Base-by-base conservation (phyloP, 2,329 filamentous ascomycete species). In the Geosmithia flava region DNA sequence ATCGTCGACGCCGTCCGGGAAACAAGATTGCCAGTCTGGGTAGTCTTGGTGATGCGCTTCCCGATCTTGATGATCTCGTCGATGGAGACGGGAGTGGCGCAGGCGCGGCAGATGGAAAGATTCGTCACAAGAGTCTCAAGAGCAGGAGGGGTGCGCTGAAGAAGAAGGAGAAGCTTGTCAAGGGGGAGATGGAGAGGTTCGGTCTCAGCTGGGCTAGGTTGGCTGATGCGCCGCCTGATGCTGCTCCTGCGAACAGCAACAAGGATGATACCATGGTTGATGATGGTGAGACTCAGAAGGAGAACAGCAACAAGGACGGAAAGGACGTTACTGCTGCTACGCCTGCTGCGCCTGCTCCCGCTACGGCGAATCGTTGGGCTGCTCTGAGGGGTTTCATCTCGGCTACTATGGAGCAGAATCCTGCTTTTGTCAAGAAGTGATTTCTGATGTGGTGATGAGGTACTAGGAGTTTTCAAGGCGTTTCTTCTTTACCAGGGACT, bases 331-430 rank as follows among this genome's bases (percentile, higher is more conserved):
- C 16, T 19, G 15, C 40, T 20, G 7, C n/a, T 11, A n/a, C 40
- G 3, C 15, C 40, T 42, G 42, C 55, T 5, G 56, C 63, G 7
- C 62, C 67, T 11, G 27, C 44, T 3, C 33, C 33, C 11, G 33
- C 33, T 2, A 79, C 74, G 16, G 68, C 76, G 10, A 79, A 73
- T 57, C 71, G 85, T 48, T 96, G 88, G 85, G 85, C 85, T 29
- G 87, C 88, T 16, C 62, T 97, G 63, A 79, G 90, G 56, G 81
- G 74, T 10, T 94, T 91, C 60, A 94, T 96, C 47, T 83, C 86
- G 2, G 76, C 82, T 42, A 96, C 87, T 1, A 87, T 95, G 81
- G 87, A 95, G 67, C 85, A 87, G 64, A 91, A 91, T 56, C 80
- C 84, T 15, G 86, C 84, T 3, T 95, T 95, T 56, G 50, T 51